Percentiles rank a stretch among this genome's conserved stretches.
Conservation (phyloP, 2,329 filamentous ascomycete genomes). For the Dothiorella sarmentorum region DNA sequence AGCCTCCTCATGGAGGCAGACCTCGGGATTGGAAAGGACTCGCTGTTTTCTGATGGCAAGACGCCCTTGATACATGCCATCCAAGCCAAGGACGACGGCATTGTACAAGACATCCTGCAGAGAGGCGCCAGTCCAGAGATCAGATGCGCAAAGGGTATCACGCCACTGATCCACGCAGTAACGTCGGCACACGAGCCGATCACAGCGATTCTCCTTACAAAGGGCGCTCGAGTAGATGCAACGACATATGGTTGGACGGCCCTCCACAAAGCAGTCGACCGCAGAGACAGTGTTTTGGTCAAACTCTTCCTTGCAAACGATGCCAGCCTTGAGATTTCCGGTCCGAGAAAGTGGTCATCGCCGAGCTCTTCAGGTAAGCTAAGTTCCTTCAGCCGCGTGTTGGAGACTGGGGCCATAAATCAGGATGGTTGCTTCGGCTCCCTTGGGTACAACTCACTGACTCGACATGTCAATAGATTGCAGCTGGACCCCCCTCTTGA, state of each 20-base stretch:
- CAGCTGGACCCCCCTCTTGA: conserved; percentile 8
- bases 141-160: conserved; percentile 6
- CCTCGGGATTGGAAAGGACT: conserved; percentile 7
- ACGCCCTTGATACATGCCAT: conserved; percentile 10
- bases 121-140: conserved; percentile 3
- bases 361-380: not conserved
- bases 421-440: too few relatives aligned
- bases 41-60: not conserved
- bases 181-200: not conserved
- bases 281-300: not conserved
- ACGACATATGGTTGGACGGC: not conserved
- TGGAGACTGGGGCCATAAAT: too few relatives aligned
- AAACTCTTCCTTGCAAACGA: conserved; percentile 9
- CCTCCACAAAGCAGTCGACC: conserved; percentile 5
- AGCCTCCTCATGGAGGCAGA: not conserved
- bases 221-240: conserved; percentile 6
- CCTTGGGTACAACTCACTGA: not conserved
- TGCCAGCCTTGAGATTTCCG: not conserved
- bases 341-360: conserved; percentile 11
- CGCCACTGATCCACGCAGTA: conserved; percentile 9
- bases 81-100: conserved; percentile 4
- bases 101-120: conserved; percentile 10
- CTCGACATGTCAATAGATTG: not conserved
- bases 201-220: not conserved
- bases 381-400: not conserved